Evolutionary conservation across 371 early-diverging fungal species (phyloP).

Genomic region (Syncephalastrum monosporum): DNA sequence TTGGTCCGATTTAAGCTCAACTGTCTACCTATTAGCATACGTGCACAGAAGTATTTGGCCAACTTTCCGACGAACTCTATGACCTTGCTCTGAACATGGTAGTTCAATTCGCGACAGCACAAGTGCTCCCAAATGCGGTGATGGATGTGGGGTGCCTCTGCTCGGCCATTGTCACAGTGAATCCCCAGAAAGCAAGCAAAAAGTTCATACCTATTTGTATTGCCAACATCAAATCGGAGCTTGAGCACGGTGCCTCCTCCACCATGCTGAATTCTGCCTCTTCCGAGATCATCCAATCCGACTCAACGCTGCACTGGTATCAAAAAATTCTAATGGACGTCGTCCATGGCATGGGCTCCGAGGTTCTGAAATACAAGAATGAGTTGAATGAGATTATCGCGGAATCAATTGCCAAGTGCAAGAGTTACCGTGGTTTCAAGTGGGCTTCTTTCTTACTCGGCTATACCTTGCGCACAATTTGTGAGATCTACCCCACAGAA

Average conservation of each 20-base stretch:
- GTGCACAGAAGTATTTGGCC: constrained; percentile 63
- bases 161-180: constrained; percentile 37
- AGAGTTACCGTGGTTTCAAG: constrained; percentile 68
- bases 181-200: constrained; percentile 54
- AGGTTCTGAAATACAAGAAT: constrained; percentile 50
- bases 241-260: constrained; percentile 72
- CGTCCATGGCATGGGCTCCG: constrained; percentile 49
- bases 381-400: constrained; percentile 51
- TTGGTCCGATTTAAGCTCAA: no score
- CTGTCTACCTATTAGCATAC: constrained; percentile 43
- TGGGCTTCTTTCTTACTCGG: constrained; percentile 67
- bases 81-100: constrained; percentile 61
- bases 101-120: constrained; percentile 55
- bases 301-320: constrained; percentile 77
- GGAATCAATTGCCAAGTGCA: constrained; percentile 57
- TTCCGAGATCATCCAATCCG: constrained; percentile 61
- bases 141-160: constrained; percentile 64
- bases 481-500: constrained; percentile 56
- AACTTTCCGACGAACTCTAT: constrained; percentile 66
- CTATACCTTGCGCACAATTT: constrained; percentile 43
- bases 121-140: constrained; percentile 70
- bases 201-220: constrained; percentile 63
- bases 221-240: constrained; percentile 59
- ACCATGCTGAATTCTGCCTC: constrained; percentile 51
- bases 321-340: constrained; percentile 66